Evolutionary conservation across 345 rosid species (phyloP), one percentile per base, ranked within the genome.

Genomic region (Euphorbia pulcherrima): DNA sequence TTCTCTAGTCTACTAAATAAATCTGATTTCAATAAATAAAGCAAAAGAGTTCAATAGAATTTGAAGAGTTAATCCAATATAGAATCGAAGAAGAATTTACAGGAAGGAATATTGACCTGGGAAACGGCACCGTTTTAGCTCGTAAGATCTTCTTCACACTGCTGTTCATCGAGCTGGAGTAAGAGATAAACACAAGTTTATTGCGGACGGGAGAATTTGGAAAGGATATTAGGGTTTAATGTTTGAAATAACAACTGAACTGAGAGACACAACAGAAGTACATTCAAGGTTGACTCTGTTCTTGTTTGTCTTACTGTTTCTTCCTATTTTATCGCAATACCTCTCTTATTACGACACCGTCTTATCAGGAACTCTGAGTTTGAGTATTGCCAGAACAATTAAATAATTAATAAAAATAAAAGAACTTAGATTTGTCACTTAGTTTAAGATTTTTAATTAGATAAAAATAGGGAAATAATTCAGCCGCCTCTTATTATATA

Each of bases 1-100:
- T 74, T 78, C 74, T 64, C 62, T 60, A 68, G 6, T 26, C 69
- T 75, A 79, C 61, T 72, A 68, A 47, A 71, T 37, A 41, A 63
- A 55, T 74, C 80, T 69, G 68, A 3, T 54, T 44, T 35, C 14
- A 17, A 52, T 2, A 50, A 18, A 46, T 12, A 20, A 29, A 70
- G 26, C 61, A 26, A 12, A 30, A 58, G 58, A 41, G 17, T 11
- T 21, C 27, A 2, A 39, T 54, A 23, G 18, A 39, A 13, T 62
- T 53, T 2, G 47, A 39, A 52, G 44, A 53, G n/a, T n/a, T n/a
- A n/a, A n/a, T n/a, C n/a, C n/a, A 52, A 52, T 21, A 8, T 56
- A 56, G 28, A 5, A 35, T 4, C 1, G 12, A 61, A 13, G 52
- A 39, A 52, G 28, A 18, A 40, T 39, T 8, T 33, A 7, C 37